Conservation (phyloP, 306 rosid genomes). For the Hippophae gyantsensis region DNA sequence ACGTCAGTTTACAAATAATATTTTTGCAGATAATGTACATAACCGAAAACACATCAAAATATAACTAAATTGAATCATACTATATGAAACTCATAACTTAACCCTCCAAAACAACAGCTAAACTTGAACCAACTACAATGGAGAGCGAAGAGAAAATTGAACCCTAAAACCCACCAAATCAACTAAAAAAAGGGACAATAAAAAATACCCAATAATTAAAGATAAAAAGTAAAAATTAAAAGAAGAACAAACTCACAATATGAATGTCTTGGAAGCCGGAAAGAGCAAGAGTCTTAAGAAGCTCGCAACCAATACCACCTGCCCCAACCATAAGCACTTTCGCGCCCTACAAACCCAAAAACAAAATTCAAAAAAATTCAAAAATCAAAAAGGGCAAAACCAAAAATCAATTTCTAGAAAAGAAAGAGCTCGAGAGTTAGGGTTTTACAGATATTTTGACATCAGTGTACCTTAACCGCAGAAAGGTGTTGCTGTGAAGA, state of each 20-base stretch:
- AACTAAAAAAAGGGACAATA: neutral
- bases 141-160: constrained; percentile 4
- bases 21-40: neutral
- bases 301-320: constrained; percentile 99
- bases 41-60: neutral
- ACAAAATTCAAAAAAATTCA: neutral
- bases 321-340: constrained; percentile 98
- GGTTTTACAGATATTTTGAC: constrained; percentile 10
- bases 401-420: constrained; percentile 9
- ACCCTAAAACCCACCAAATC: constrained; percentile 19
- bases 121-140: constrained; percentile 4
- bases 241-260: constrained; percentile 44
- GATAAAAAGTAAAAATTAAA: neutral
- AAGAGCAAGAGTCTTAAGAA: constrained; percentile 90
- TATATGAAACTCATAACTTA: neutral
- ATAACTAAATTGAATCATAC: neutral
- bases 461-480: constrained; percentile 41
- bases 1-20: too few species aligned
- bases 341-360: constrained; percentile 42
- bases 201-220: constrained; percentile 5
- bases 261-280: constrained; percentile 91
- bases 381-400: too few species aligned
- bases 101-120: neutral
- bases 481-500: constrained; percentile 29
- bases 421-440: neutral